These are phyloP conservation scores for Stagonosporopsis tanaceti DNA, from an alignment of 2,329 filamentous ascomycete genomes.

Conservation along the genomic window DNA sequence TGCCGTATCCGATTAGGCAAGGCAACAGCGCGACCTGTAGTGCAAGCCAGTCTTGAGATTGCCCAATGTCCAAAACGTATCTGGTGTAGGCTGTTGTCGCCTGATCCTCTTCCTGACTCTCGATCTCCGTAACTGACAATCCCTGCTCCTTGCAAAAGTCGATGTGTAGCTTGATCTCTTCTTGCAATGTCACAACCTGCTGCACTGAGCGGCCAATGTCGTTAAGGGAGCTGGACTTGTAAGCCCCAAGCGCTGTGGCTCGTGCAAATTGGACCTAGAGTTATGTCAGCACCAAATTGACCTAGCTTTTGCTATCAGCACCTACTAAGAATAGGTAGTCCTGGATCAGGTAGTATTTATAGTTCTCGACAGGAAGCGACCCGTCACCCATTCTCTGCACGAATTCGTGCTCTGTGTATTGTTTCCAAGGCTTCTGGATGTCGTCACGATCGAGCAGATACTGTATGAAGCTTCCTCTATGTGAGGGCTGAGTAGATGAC, in stretches of 20 bases:
- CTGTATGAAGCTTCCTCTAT: constrained; percentile 76
- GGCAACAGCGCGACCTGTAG: constrained; percentile 86
- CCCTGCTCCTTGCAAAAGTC: constrained; percentile 84
- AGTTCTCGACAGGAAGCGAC: constrained; percentile 75
- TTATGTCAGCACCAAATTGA: constrained; percentile 17
- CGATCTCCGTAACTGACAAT: constrained; percentile 75
- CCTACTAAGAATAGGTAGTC: constrained; percentile 88
- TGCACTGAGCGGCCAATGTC: constrained; percentile 74
- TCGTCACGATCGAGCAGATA: constrained; percentile 80
- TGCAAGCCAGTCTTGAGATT: constrained; percentile 86
- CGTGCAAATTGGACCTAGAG: constrained; percentile 81
- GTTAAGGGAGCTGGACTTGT: constrained; percentile 78
- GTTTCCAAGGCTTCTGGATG: constrained; percentile 76
- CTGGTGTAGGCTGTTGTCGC: constrained; percentile 82
- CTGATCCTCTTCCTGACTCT: constrained; percentile 75
- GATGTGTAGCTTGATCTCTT: constrained; percentile 82
- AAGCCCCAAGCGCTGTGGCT: constrained; percentile 83
- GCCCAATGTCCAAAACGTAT: constrained; percentile 88
- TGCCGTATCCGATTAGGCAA: constrained; percentile 88
- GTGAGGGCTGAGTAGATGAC: constrained; percentile 6
- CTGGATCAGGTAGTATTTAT: constrained; percentile 89
- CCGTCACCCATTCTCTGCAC: constrained; percentile 79
- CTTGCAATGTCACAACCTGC: constrained; percentile 78
- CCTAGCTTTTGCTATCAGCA: background rate
- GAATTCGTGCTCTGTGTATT: constrained; percentile 83